Conservation (phyloP, 495 filamentous ascomycete genomes). For the Hamigera avellanea region DNA sequence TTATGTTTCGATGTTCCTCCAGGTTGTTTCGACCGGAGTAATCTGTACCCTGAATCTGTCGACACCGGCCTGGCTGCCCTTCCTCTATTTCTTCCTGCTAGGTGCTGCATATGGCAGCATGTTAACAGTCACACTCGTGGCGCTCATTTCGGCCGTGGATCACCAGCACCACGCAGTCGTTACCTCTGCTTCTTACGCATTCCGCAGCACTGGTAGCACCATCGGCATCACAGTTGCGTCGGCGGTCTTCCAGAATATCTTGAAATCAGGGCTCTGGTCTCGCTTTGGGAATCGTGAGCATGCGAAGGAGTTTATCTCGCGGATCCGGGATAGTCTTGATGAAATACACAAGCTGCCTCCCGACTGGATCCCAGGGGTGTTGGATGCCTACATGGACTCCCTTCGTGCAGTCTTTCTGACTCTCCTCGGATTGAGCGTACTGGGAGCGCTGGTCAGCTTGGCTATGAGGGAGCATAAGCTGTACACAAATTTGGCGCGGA, state of each 20-base stretch:
- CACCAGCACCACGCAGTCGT: slow-evolving; percentile 76
- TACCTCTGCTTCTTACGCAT: slow-evolving; percentile 74
- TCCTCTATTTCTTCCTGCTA: slow-evolving; percentile 54
- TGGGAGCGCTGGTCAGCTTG: slow-evolving; percentile 48
- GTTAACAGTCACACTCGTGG: slow-evolving; percentile 68
- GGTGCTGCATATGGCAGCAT: slow-evolving; percentile 67
- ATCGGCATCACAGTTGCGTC: slow-evolving; percentile 72
- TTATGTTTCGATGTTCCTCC: slow-evolving; percentile 37
- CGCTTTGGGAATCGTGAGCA: slow-evolving; percentile 54
- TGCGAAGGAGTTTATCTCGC: slow-evolving; percentile 55
- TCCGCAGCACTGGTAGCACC: slow-evolving; percentile 70
- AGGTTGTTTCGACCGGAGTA: slow-evolving; percentile 36
- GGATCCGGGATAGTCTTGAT: slow-evolving; percentile 61
- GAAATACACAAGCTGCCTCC: slow-evolving; percentile 58
- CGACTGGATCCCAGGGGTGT: slow-evolving; percentile 59
- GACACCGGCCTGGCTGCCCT: slow-evolving; percentile 50
- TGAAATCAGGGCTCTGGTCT: slow-evolving; percentile 47
- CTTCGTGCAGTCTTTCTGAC: slow-evolving; percentile 66
- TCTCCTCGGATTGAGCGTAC: slow-evolving; percentile 45
- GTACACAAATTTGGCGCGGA: slow-evolving; percentile 56
- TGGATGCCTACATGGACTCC: slow-evolving; percentile 64
- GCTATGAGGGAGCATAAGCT: slow-evolving; percentile 71
- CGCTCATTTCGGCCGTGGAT: slow-evolving; percentile 69
- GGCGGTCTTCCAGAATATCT: slow-evolving; percentile 66
- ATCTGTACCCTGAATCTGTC: slow-evolving; percentile 43